A percentile compares a stretch with the other conserved stretches of the same genome.
Evolutionary conservation across 2,329 filamentous ascomycete genomes (phyloP).

Genomic region (Pestalotiopsis sp.): DNA sequence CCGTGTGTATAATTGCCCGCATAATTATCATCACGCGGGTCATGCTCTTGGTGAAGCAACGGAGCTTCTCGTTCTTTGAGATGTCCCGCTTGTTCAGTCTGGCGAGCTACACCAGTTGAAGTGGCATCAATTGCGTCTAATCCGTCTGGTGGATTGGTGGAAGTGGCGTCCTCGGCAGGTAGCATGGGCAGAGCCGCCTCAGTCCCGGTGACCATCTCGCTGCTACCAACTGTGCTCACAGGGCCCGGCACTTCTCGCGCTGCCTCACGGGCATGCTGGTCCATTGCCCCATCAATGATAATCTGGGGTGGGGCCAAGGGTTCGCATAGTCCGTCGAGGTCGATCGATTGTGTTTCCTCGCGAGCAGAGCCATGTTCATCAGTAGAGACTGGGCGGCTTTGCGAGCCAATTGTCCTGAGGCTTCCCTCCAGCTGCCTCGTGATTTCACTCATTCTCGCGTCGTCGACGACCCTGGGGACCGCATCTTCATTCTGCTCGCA

Average conservation of each 20-base stretch:
- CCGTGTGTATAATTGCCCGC: background rate
- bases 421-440: conserved; percentile 23
- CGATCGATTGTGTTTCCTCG: conserved; percentile 17
- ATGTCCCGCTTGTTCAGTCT: background rate
- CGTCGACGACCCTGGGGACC: conserved; percentile 21
- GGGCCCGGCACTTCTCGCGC: background rate
- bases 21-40: background rate
- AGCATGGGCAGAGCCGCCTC: background rate
- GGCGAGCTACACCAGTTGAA: background rate
- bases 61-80: background rate
- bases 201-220: background rate
- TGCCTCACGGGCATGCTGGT: background rate
- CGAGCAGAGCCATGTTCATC: background rate
- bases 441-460: background rate
- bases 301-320: background rate
- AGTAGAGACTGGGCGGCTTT: background rate
- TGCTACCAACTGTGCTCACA: background rate
- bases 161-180: background rate
- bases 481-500: conserved; percentile 23
- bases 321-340: background rate
- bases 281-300: conserved; percentile 5
- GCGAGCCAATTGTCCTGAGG: conserved; percentile 23
- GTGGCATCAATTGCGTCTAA: background rate
- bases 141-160: background rate
- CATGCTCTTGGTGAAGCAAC: background rate